phyloP scores from a whole-genome alignment of 2,329 filamentous ascomycete genomes.

The Penicillium sp. region DNA sequence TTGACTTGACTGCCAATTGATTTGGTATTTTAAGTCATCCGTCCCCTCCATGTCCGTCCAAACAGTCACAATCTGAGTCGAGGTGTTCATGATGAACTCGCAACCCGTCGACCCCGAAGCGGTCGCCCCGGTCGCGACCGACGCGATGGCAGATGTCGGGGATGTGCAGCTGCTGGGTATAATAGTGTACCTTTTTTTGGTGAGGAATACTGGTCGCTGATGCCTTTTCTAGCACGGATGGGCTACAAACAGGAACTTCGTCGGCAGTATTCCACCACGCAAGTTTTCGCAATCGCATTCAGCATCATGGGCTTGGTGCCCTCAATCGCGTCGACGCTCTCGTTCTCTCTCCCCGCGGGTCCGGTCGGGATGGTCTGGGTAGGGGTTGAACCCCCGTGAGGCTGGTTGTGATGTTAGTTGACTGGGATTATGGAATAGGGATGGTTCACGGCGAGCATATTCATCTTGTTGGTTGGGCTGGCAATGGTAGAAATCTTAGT shows the following conservation, averaged over 20 bases:
- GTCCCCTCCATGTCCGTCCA: background rate
- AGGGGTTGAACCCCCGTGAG: constrained; percentile 8
- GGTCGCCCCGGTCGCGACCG: background rate
- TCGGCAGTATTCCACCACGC: constrained; percentile 62
- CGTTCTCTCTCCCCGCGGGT: constrained; percentile 60
- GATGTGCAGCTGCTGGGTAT: constrained; percentile 6
- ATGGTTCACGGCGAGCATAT: constrained; percentile 58
- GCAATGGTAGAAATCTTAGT: constrained; percentile 50
- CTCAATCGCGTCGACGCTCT: constrained; percentile 59
- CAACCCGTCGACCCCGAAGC: background rate
- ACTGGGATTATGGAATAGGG: constrained; percentile 12
- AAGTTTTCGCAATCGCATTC: constrained; percentile 62
- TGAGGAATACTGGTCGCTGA: constrained; percentile 1
- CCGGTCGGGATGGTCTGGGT: constrained; percentile 64
- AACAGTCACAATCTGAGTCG: background rate
- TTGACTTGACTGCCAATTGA: background rate
- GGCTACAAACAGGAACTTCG: constrained; percentile 62
- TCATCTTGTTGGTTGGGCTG: constrained; percentile 59
- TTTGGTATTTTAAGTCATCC: background rate
- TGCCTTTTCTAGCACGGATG: constrained; percentile 31
- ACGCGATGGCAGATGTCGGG: background rate
- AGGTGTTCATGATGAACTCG: background rate
- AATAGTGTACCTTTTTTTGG: background rate
- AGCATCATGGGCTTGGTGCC: constrained; percentile 63
- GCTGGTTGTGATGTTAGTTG: background rate